phyloP scores from a whole-genome alignment of 345 rosid genomes.

The Eucalyptus lansdowneana region DNA sequence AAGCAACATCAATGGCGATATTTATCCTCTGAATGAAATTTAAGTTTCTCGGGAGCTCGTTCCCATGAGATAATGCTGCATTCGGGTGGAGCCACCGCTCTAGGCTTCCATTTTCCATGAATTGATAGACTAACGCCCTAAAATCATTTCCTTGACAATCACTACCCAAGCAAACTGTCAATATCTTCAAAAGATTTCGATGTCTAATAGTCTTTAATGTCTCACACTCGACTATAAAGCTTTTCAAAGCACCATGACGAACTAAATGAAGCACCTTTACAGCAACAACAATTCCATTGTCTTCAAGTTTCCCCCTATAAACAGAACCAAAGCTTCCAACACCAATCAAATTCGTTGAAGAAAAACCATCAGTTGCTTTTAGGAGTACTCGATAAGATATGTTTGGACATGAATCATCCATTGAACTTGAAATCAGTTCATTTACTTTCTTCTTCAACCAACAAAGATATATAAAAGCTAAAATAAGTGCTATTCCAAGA shows the following conservation, averaged over 20 bases:
- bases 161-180: background rate
- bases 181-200: background rate
- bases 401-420: background rate
- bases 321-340: background rate
- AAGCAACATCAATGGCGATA: background rate
- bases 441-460: background rate
- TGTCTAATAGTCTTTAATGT: background rate
- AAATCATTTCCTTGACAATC: background rate
- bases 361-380: background rate
- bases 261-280: background rate
- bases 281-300: background rate
- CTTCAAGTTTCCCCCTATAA: background rate
- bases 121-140: background rate
- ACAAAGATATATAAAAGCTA: too few species aligned
- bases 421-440: background rate
- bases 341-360: background rate
- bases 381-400: background rate
- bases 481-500: too few species aligned
- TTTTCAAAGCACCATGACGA: background rate
- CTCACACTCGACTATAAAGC: background rate
- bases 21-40: background rate
- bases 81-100: background rate
- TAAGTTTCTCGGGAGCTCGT: rapidly evolving
- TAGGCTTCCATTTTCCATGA: background rate
- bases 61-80: background rate